Base-by-base conservation (phyloP, 2,329 filamentous ascomycete genomes). In the Didymella lethalis region DNA sequence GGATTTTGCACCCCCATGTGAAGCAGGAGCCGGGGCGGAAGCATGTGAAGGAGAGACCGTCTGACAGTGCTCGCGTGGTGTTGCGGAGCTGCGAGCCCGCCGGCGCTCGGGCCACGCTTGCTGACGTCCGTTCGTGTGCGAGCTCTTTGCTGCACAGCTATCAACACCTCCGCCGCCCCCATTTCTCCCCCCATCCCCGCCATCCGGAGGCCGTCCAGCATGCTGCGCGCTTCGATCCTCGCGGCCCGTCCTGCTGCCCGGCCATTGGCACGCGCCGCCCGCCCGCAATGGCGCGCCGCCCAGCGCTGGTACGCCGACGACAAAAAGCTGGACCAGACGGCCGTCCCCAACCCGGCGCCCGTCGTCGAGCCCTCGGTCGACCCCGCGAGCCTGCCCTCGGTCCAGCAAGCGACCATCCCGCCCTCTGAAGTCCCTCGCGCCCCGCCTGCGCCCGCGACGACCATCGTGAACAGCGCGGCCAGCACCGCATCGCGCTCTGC, bases 171-270 rank as follows among this genome's bases (percentile, higher is more conserved):
- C 64, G 57, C 61, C 62, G 51, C 50, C 53, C 59, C 61, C 60
- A 56, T 55, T 61, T 25, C 49, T 45, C 56, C 59, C 66, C 56
- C 59, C 66, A 65, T 68, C 62, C 52, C 54, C 64, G 64, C 67
- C 64, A 68, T 67, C 66, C 64, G 65, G 67, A 70, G 71, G 72
- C 78, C 78, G 82, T 81, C 75, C 79, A 80, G 72, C 69, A 85
- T 85, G 83, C 81, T 85, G 82, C 83, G 83, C 77, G 80, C 80
- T 70, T 83, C 82, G 71, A 77, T 85, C 76, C 77, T 81, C 65
- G 76, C 80, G 73, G 82, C 75, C 70, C 65, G 78, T 70, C 73
- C 79, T 77, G 78, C 79, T 75, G 78, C 68, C 62, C 65, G 71
- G 68, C 67, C 69, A 71, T 62, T 70, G 71, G 68, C 64, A 50